These are phyloP conservation scores for Populus pruinosa DNA, from an alignment of 345 rosid genomes.

Conservation along the genomic window DNA sequence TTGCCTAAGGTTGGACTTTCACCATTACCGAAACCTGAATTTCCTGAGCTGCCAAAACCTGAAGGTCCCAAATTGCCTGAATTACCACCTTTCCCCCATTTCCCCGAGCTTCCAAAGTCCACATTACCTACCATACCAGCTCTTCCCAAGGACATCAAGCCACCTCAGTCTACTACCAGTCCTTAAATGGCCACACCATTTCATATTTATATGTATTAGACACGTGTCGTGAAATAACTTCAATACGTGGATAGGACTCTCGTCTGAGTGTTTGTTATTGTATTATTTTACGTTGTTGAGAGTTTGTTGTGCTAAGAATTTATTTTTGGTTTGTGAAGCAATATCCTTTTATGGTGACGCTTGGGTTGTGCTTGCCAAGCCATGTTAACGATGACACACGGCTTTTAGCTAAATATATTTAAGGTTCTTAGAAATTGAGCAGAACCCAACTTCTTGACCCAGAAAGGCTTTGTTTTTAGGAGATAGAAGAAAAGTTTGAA, in stretches of 20 bases:
- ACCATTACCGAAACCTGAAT: background rate
- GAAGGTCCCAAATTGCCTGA: constrained; percentile 10
- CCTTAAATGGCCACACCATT: constrained; percentile 4
- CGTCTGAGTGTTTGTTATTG: background rate
- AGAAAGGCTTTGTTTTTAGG: too few species aligned
- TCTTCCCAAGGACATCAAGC: constrained; percentile 14
- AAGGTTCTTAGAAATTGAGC: too few species aligned
- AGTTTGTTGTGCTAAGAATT: background rate
- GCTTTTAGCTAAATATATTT: too few species aligned
- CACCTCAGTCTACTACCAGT: background rate
- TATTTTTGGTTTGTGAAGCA: background rate
- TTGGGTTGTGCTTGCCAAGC: background rate
- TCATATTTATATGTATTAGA: background rate
- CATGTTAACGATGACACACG: background rate
- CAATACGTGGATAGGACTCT: background rate
- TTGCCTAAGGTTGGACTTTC: background rate
- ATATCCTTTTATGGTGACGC: background rate
- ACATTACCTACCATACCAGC: constrained; percentile 14
- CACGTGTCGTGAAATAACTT: background rate
- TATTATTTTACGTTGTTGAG: background rate
- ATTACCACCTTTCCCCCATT: background rate
- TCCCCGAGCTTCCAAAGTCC: background rate
- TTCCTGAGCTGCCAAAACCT: background rate
- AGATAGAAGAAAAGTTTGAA: too few species aligned
- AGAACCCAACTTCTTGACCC: too few species aligned